Evolutionary conservation across 2,329 filamentous ascomycete genomes (phyloP), one percentile per base, ranked within the genome.

Genomic region (Dactylellina cionopaga): DNA sequence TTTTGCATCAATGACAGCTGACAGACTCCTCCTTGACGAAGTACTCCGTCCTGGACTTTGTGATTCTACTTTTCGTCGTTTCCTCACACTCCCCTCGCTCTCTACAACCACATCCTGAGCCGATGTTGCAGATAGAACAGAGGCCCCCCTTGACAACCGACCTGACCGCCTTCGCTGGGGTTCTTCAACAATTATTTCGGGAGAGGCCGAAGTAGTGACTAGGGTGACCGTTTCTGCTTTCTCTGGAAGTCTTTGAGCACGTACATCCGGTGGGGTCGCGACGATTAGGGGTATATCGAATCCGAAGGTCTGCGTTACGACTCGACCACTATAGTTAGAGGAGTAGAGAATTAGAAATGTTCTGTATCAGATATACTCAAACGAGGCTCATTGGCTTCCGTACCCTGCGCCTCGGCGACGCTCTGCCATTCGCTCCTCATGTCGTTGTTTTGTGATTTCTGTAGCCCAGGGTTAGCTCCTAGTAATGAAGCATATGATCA

Each of bases 401-500:
- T 60, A 72, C 68, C 59, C 59, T 54, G 68, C 68, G 19, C 68
- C 68, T 29, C 68, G 46, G n/a, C 68, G 59, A 19, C 68, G 68
- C 39, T 72, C 68, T 22, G 68, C 68, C 68, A 72, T 72, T 35
- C 68, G 68, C 68, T 72, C 59, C 25, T 72, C 68, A 72, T 72
- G 68, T 19, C 68, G 68, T 49, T 65, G 54, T 65, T 54, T 72
- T n/a, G 68, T 72, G 55, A 65, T 31, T 44, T 72, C 68, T 72
- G 17, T 35, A 44, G 52, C 17, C 22, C 13, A 46, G 27, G 13
- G 55, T 58, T 24, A 43, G 43, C 41, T 37, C 6, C 33, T 37
- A 25, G 43, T n/a, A 44, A 44, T 27, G 39, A 39, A 10, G 13
- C 35, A 10, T 10, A 43, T 6, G 25, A 54, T 9, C 17, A 5